Evolutionary conservation across 169 alveolate genomes (phyloP).

Genomic region (Amoebophrya sp.): DNA sequence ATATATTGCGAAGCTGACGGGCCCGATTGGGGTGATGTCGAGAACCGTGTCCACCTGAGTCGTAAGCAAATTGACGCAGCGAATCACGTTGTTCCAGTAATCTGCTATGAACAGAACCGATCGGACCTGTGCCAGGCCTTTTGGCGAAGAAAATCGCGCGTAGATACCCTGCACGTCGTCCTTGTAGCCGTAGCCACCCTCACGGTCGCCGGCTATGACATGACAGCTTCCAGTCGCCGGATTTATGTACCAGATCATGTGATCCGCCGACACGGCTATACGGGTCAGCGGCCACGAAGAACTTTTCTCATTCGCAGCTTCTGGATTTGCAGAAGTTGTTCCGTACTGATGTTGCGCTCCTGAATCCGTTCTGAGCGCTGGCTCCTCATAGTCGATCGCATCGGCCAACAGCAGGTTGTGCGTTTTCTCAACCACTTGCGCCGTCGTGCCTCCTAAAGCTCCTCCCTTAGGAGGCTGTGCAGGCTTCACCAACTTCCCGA

Average conservation of each 20-base stretch:
- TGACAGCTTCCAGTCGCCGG: background rate
- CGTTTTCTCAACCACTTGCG: background rate
- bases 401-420: background rate
- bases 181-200: background rate
- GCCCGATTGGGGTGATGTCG: background rate
- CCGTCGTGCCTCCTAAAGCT: no score
- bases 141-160: conserved; percentile 13
- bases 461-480: no score
- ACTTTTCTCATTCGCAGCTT: background rate
- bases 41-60: conserved; percentile 24
- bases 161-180: background rate
- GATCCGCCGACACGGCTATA: background rate
- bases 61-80: background rate
- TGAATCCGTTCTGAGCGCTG: background rate
- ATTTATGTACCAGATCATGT: background rate
- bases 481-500: no score
- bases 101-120: background rate
- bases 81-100: conserved; percentile 27
- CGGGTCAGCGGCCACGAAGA: background rate
- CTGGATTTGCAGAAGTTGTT: background rate
- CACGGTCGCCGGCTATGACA: conserved; percentile 12
- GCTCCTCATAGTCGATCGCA: background rate
- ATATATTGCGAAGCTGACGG: background rate
- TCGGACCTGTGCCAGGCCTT: background rate
- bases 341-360: background rate